Evolutionary conservation across 495 filamentous ascomycete genomes (phyloP), one percentile per base, ranked within the genome.

Genomic region (Talaromyces ruber): DNA sequence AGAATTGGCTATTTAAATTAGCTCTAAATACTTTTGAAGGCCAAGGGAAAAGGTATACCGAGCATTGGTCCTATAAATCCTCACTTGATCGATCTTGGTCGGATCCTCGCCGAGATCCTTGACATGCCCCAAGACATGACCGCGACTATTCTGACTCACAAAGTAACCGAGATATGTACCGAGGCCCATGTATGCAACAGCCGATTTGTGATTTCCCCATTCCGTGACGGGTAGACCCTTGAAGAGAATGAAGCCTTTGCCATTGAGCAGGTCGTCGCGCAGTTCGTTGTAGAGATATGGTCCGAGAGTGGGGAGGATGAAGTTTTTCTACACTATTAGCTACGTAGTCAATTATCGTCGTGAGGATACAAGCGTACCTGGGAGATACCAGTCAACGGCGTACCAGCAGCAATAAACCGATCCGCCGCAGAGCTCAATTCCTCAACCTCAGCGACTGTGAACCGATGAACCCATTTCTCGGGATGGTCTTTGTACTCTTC

Each of bases 91-190:
- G 64, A 89, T 93, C 72, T 89, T 82, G 9, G 81, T 86, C 29
- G 88, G 75, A 72, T 97, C 90, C 62, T 93, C 92, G 43, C 90
- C 89, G 3, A 96, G 80, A 73, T 95, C 90, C 74, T 96, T 92
- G 69, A 96, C 92, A 71, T 97, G 92, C 2, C 92, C 92, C 9
- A 96, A 79, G 14, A 96, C 88, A 71, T 96, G 92, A n/a, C 92
- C 92, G 50, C 83, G 83, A 7, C 85, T 84, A 75, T 97, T 97
- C 68, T 97, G 92, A 43, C 84, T 88, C 39, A 92, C 81, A 61
- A 92, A 90, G 74, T 95, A 92, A 37, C 92, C 92, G 4, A 97
- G 79, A 67, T 93, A 84, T 2, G 88, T 87, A n/a, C 91, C 91
- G 1, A 96, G 77, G 32, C 92, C 92, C 87, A 96, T 92, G 74